Conservation (phyloP, 2,329 filamentous ascomycete species). For the Fusarium sp. region DNA sequence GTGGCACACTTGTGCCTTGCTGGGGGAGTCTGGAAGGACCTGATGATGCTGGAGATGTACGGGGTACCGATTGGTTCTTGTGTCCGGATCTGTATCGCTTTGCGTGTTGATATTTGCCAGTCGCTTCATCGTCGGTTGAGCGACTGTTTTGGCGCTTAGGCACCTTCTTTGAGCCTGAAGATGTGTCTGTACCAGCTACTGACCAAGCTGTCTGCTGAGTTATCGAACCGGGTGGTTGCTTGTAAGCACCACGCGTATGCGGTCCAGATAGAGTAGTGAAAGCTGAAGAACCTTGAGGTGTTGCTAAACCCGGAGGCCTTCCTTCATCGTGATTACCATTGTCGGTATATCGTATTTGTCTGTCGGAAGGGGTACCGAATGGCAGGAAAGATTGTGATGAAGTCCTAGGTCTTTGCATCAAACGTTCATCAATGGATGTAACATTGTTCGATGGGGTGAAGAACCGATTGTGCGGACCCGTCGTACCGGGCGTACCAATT, state of each 20-base stretch:
- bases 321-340: constrained; percentile 16
- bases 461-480: neutral
- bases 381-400: neutral
- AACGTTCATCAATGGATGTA: constrained; percentile 5
- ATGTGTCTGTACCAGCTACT: constrained; percentile 3
- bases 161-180: constrained; percentile 10
- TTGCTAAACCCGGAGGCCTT: constrained; percentile 4
- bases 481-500: neutral
- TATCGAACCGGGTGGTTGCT: neutral
- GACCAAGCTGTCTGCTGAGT: constrained; percentile 3
- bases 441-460: neutral
- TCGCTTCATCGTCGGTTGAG: constrained; percentile 21
- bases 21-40: neutral
- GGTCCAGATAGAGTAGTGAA: neutral
- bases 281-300: neutral
- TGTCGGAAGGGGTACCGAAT: neutral
- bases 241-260: constrained; percentile 4
- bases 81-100: constrained; percentile 6
- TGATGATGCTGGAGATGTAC: neutral
- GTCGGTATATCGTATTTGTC: constrained; percentile 5
- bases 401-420: neutral
- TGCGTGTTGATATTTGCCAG: constrained; percentile 1
- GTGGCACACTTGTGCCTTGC: neutral
- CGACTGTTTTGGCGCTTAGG: constrained; percentile 35
- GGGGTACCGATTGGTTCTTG: neutral